phyloP scores from a whole-genome alignment of 2,329 filamentous ascomycete genomes.

The Lasiodiplodia sp. region DNA sequence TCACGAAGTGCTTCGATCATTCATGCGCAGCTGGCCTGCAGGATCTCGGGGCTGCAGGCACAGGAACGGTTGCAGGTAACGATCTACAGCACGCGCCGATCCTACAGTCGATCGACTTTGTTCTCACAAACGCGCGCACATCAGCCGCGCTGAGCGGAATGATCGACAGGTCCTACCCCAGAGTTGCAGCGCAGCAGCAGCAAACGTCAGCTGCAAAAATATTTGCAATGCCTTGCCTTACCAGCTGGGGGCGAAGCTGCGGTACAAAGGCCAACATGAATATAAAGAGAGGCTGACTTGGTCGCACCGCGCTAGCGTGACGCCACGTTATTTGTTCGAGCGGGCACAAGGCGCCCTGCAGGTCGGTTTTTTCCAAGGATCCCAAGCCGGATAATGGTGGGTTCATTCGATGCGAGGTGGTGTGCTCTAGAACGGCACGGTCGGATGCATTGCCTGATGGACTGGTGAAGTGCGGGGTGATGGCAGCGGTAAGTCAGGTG shows the following conservation, averaged over 20 bases:
- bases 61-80: conserved; percentile 16
- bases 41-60: conserved; percentile 21
- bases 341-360: conserved; percentile 5
- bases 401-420: neutral
- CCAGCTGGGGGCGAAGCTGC: neutral
- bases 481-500: conserved; percentile 16
- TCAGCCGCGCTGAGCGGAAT: conserved; percentile 15
- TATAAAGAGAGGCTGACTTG: neutral
- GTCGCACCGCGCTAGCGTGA: neutral
- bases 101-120: conserved; percentile 11
- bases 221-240: neutral
- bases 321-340: conserved; percentile 3
- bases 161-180: conserved; percentile 10
- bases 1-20: conserved; percentile 4
- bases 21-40: conserved; percentile 17
- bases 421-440: neutral
- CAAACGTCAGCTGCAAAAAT: conserved; percentile 3
- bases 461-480: conserved; percentile 14
- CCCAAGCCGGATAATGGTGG: neutral
- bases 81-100: conserved; percentile 22
- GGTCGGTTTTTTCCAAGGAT: neutral
- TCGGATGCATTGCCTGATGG: neutral
- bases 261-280: neutral
- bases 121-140: conserved; percentile 12
- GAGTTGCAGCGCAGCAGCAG: neutral